phyloP scores from a whole-genome alignment of 345 rosid species.

The Lumnitzera littorea region DNA sequence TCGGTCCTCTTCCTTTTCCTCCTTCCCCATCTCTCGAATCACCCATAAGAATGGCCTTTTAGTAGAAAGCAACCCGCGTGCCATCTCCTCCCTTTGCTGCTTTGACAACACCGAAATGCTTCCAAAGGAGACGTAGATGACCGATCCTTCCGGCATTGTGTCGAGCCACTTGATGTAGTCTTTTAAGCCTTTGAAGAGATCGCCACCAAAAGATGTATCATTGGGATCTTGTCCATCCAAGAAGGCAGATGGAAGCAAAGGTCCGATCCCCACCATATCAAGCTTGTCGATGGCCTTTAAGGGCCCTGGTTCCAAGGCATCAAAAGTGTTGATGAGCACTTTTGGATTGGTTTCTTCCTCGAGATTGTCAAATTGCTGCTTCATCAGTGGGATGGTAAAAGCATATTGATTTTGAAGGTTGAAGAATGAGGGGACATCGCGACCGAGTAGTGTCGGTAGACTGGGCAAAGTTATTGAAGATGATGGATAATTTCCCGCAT shows the following conservation, averaged over 20 bases:
- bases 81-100: conserved; percentile 29
- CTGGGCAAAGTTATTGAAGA: conserved; percentile 28
- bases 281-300: conserved; percentile 19
- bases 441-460: conserved; percentile 27
- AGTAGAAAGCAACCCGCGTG: conserved; percentile 10
- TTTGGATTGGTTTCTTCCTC: conserved; percentile 27
- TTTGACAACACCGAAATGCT: conserved; percentile 14
- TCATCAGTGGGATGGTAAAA: not conserved
- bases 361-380: conserved; percentile 31
- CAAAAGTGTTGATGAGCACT: conserved; percentile 50
- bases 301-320: conserved; percentile 48
- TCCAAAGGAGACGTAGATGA: conserved; percentile 36
- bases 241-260: conserved; percentile 31
- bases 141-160: conserved; percentile 25
- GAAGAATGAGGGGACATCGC: conserved; percentile 50
- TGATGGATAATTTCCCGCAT: conserved; percentile 9
- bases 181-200: conserved; percentile 21
- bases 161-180: conserved; percentile 33
- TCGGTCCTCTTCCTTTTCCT: conserved; percentile 1
- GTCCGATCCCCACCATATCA: conserved; percentile 39
- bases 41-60: conserved; percentile 31
- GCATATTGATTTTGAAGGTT: conserved; percentile 12
- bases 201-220: conserved; percentile 21
- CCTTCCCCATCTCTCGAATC: conserved; percentile 3
- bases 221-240: conserved; percentile 10